Base-by-base conservation (phyloP, 2,329 filamentous ascomycete species). In the Lasiodiplodia citricola region DNA sequence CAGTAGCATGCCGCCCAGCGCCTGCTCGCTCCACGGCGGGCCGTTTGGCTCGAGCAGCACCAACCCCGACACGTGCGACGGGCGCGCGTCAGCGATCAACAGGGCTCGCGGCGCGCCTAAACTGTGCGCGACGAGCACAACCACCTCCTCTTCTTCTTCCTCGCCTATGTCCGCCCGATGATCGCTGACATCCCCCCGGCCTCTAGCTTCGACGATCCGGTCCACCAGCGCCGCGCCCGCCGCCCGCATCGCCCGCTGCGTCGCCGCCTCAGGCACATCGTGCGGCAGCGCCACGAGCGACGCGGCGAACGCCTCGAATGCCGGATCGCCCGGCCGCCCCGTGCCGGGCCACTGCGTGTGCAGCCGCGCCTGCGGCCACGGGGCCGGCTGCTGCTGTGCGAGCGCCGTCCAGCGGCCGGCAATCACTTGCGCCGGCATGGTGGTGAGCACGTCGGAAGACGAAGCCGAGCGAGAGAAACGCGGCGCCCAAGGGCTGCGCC, bases 191-290 rank as follows among this genome's bases (percentile, higher is more conserved):
- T 8, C 4, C 16, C 16, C 44, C 18, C 44, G 16, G 52, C 25
- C 3, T 6, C 3, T 84, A 83, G 11, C 86, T 80, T 0, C 84
- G 85, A 70, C 88, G 84, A 2, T 77, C 78, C 10, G 23, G 16
- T 31, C n/a, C 38, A 63, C n/a, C 38, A 47, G 23, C 37, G 23
- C 38, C 14, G 38, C 38, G 23, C 23, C 23, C n/a, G 38, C 58
- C 13, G 23, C 23, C 2, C 44, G 21, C 37, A 71, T 81, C 83
- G 72, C 86, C 6, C 23, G 37, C 21, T 60, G 35, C 3, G 56
- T 60, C 2, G 28, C 56, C 67, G 84, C 81, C 70, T 88, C 37
- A 2, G 21, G 18, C 13, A 14, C 37, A 7, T 8, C 8, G 56
- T 57, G 37, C 18, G 56, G 56, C 21, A 44, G 13, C 14, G 56